phyloP scores from a whole-genome alignment of 1,139 yeast species.

The Hemisphaericaspora xylofermentans region DNA sequence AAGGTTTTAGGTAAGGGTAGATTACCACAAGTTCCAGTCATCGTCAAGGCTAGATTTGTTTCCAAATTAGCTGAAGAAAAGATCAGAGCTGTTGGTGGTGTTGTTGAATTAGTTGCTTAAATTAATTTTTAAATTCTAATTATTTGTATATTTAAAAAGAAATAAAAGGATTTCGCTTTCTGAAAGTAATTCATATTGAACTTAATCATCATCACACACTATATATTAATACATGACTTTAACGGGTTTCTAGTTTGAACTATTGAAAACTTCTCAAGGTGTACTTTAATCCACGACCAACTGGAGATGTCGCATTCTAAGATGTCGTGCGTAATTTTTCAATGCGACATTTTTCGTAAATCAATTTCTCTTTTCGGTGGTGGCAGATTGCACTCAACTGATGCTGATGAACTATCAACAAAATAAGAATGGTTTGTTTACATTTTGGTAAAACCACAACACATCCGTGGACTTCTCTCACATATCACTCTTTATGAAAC shows the following conservation, averaged over 20 bases:
- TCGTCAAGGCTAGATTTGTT: conserved; percentile 99
- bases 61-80: conserved; percentile 99
- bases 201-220: not conserved
- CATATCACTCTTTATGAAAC: not conserved
- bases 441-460: not conserved
- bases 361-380: too few relatives aligned
- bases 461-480: not conserved
- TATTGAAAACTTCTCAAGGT: too few relatives aligned
- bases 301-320: too few relatives aligned
- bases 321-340: not conserved
- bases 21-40: conserved; percentile 97
- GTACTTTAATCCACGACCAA: conserved; percentile 2
- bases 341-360: not conserved
- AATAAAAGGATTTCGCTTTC: conserved; percentile 11
- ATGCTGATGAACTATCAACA: too few relatives aligned
- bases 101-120: conserved; percentile 98
- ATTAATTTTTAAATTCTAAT: conserved; percentile 7
- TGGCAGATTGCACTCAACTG: not conserved
- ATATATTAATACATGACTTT: conserved; percentile 5
- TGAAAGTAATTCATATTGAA: not conserved
- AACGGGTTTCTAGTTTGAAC: not conserved
- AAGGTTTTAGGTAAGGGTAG: conserved; percentile 99
- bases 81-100: conserved; percentile 99
- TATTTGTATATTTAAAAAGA: conserved; percentile 15
- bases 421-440: not conserved